A percentile compares a stretch with the other conserved stretches of the same genome.
Conservation (phyloP, 441 rosid species). For the Melastoma candidum region DNA sequence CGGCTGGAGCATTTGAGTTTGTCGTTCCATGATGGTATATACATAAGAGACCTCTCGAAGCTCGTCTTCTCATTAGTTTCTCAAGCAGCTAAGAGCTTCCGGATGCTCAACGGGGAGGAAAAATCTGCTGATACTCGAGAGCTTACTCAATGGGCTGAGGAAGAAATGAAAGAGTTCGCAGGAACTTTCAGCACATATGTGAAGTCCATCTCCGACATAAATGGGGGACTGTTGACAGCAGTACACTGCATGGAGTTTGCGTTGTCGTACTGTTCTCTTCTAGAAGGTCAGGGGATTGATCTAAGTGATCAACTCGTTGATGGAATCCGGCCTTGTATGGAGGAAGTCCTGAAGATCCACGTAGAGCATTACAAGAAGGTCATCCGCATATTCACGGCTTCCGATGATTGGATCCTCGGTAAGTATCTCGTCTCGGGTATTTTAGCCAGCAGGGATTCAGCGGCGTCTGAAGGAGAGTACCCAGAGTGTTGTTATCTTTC, state of each 20-base stretch:
- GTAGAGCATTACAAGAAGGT: slow-evolving; percentile 51
- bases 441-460: slow-evolving; percentile 25
- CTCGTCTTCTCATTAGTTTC: slow-evolving; percentile 49
- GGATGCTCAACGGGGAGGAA: slow-evolving; percentile 38
- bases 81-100: slow-evolving; percentile 52
- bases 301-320: slow-evolving; percentile 31
- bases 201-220: slow-evolving; percentile 33
- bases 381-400: slow-evolving; percentile 32
- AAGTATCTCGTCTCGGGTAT: slow-evolving; percentile 43
- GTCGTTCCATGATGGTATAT: slow-evolving; percentile 22
- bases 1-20: slow-evolving; percentile 26
- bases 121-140: slow-evolving; percentile 30
- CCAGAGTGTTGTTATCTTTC: slow-evolving; percentile 49
- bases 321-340: slow-evolving; percentile 37
- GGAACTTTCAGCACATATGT: slow-evolving; percentile 29
- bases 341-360: slow-evolving; percentile 35
- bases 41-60: slow-evolving; percentile 38
- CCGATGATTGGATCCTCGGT: slow-evolving; percentile 51
- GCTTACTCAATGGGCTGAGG: slow-evolving; percentile 38
- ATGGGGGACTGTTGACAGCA: slow-evolving; percentile 31
- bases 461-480: slow-evolving; percentile 26
- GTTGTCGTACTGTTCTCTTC: slow-evolving; percentile 38
- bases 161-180: slow-evolving; percentile 36
- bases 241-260: slow-evolving; percentile 42
- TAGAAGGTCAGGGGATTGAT: slow-evolving; percentile 33